A percentile compares a stretch with the other conserved stretches of the same genome.
Conservation (phyloP, 176 grass and related monocot genomes). For the Lolium rigidum region DNA sequence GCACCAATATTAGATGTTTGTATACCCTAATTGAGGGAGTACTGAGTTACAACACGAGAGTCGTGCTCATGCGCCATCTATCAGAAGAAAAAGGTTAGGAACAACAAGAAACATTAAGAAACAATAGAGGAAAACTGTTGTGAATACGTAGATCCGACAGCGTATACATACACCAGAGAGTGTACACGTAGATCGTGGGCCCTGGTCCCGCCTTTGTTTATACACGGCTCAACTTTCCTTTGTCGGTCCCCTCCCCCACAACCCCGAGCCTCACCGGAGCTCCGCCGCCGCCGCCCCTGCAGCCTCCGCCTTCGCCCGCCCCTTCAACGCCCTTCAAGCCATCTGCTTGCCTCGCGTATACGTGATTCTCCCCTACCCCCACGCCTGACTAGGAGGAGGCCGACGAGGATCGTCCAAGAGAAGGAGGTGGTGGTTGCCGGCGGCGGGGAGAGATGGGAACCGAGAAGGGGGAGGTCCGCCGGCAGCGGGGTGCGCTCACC, state of each 20-base stretch:
- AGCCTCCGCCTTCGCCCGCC: neutral
- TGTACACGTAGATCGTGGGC: slow-evolving; percentile 18
- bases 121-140: neutral
- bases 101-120: neutral
- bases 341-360: neutral
- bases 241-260: neutral
- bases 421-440: too few relatives aligned
- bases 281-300: slow-evolving; percentile 39
- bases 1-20: neutral
- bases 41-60: neutral
- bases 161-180: neutral
- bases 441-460: neutral
- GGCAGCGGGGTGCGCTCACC: slow-evolving; percentile 51
- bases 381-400: neutral
- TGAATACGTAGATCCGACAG: neutral
- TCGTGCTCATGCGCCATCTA: neutral
- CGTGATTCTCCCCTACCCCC: neutral
- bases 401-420: too few relatives aligned
- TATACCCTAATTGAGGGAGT: neutral
- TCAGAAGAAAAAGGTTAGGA: neutral
- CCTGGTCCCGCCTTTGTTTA: slow-evolving; percentile 28
- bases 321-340: neutral
- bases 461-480: slow-evolving; percentile 40
- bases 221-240: slow-evolving; percentile 8
- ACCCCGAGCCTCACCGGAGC: slow-evolving; percentile 55